Evolutionary conservation across 2,329 filamentous ascomycete species (phyloP), one percentile per base, ranked within the genome.

Genomic region (Aspergillus transmontanensis): DNA sequence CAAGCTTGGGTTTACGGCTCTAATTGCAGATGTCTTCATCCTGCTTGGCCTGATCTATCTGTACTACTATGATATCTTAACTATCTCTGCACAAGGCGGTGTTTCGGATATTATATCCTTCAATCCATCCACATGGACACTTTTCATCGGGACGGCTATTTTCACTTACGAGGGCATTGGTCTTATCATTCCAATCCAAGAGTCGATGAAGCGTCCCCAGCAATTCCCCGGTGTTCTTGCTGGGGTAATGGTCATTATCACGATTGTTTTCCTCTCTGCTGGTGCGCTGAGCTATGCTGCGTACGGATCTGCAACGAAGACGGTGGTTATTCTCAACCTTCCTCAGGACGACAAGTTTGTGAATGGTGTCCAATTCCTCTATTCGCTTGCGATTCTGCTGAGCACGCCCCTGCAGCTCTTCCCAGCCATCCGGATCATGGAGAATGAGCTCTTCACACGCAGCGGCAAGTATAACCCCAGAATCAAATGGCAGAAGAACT

Each of bases 401-500:
- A 97, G 93, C 41, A 99, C 95, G 0, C 95, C 95, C 6, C 83
- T 99, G 63, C 96, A 99, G 75, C 94, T 99, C 69, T 99, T 98
- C 84, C 95, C 95, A 0, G 95, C 95, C 50, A 98, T 99, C 73
- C 91, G 94, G 74, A 99, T 99, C 73, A 93, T 92, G 39, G 94
- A 96, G 79, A 97, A 96, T 71, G 93, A 93, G 69, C 84, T 98
- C 7, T 99, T 98, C 78, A 96, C 92, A 28, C 86, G 91, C 74
- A 97, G 93, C 66, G 94, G 95, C 71, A 99, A 99, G 80, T 97
- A 97, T 81, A 97, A 98, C 75, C 94, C 93, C 0, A 95, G 92
- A 75, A 96, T 99, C 83, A 99, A 99, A 83, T 99, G 95, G 95
- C 92, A 98, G 85, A 99, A 99, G 88, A 99, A 99, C 71, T 83